phyloP scores from a whole-genome alignment of 148 eudicot species.

The Rhododendron mucronatum region DNA sequence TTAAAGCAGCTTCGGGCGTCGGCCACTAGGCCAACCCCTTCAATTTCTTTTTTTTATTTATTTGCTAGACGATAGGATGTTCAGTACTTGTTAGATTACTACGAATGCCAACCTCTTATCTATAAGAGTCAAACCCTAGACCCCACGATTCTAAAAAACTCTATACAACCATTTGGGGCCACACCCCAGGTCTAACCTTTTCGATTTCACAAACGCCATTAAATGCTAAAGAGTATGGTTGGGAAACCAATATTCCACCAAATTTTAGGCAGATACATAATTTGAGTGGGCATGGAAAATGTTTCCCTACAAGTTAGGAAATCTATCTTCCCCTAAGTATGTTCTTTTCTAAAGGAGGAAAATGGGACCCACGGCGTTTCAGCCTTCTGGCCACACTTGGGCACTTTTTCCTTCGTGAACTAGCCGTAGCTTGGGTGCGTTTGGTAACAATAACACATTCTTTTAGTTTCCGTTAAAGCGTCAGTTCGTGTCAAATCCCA shows the following conservation, averaged over 20 bases:
- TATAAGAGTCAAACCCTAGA: no score
- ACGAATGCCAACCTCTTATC: no score
- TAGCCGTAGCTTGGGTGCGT: not conserved
- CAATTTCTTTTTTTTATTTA: no score
- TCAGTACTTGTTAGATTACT: no score
- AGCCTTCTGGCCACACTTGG: not conserved
- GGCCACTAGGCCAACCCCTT: not conserved
- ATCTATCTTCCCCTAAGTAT: not conserved
- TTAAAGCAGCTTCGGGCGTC: no score
- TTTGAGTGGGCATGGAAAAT: not conserved
- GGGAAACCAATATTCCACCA: not conserved
- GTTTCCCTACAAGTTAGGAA: not conserved
- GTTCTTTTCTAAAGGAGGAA: not conserved
- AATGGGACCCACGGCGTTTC: not conserved
- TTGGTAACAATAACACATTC: not conserved
- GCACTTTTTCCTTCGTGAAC: no score
- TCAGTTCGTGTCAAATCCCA: not conserved
- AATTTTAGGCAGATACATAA: not conserved
- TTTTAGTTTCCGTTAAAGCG: no score
- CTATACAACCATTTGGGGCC: no score
- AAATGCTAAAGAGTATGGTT: not conserved
- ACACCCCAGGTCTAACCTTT: no score
- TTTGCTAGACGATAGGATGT: no score
- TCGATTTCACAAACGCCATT: not conserved
- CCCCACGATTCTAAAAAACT: no score